Percentiles rank a stretch among this genome's conserved stretches.
Evolutionary conservation across 78 protist species (phyloP).

Genomic region (Dictyostelium firmibasis): DNA sequence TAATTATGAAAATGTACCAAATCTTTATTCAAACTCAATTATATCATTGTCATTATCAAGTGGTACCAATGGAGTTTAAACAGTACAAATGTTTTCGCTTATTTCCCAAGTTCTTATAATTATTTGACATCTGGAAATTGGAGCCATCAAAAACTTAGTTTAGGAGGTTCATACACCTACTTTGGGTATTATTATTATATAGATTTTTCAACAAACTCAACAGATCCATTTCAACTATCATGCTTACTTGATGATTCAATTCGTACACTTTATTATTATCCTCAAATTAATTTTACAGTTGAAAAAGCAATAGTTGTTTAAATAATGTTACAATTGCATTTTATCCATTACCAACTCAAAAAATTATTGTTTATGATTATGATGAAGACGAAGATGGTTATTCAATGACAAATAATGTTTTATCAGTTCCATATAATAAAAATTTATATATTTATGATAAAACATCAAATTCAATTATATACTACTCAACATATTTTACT

Average conservation of each 20-base stretch:
- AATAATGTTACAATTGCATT: not conserved
- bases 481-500: not conserved
- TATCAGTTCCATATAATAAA: not conserved
- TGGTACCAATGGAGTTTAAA: not conserved
- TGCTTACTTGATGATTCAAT: too few species aligned
- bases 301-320: not conserved
- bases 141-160: too few species aligned
- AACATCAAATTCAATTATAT: not conserved
- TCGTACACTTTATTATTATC: too few species aligned
- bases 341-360: not conserved
- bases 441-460: not conserved
- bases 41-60: not conserved
- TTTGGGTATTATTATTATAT: not conserved
- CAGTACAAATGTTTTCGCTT: not conserved
- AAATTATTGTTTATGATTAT: not conserved
- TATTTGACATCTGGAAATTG: not conserved
- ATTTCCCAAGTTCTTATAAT: too few species aligned
- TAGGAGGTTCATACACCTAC: not conserved
- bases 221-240: too few species aligned
- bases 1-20: not conserved
- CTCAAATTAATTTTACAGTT: not conserved
- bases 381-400: accelerated
- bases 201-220: not conserved
- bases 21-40: not conserved
- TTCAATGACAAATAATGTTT: not conserved